These are phyloP conservation scores for Penicillium subrubescens DNA, from an alignment of 495 filamentous ascomycete species.

Conservation along the genomic window DNA sequence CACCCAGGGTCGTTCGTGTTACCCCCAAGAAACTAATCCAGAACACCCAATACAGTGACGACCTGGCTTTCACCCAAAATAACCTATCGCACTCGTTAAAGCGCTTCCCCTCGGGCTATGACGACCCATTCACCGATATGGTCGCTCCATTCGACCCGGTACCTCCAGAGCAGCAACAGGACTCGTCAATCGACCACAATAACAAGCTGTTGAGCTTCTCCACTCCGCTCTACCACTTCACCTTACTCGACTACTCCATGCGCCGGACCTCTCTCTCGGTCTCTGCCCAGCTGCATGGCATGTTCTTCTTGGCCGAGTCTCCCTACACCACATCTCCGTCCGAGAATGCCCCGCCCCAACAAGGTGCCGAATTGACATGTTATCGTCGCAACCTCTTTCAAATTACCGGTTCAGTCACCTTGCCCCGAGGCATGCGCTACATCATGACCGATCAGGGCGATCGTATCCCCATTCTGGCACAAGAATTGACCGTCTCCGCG, in stretches of 20 bases:
- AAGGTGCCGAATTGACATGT: conserved; percentile 78
- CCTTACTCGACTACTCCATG: conserved; percentile 68
- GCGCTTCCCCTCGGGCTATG: conserved; percentile 57
- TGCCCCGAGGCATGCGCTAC: conserved; percentile 71
- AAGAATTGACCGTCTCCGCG: conserved; percentile 79
- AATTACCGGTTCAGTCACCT: conserved; percentile 77
- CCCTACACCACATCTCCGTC: conserved; percentile 68
- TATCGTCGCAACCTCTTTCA: conserved; percentile 91
- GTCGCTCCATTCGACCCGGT: conserved; percentile 54
- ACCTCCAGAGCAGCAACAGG: conserved; percentile 41
- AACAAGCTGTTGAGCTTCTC: conserved; percentile 83
- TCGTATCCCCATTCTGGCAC: conserved; percentile 69
- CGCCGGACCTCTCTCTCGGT: conserved; percentile 62
- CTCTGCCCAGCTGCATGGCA: conserved; percentile 85
- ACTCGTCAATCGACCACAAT: conserved; percentile 63
- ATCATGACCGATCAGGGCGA: conserved; percentile 79
- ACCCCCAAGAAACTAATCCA: background rate
- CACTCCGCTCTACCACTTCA: conserved; percentile 66
- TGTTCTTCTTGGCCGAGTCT: conserved; percentile 92
- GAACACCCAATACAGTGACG: conserved; percentile 35
- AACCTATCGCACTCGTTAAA: conserved; percentile 38
- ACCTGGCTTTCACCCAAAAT: conserved; percentile 43
- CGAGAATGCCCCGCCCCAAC: conserved; percentile 61
- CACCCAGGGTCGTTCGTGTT: background rate
- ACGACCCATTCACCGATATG: conserved; percentile 66